Evolutionary conservation across 2,329 filamentous ascomycete species (phyloP), one percentile per base, ranked within the genome.

Genomic region (Aspergillus viridinutans): DNA sequence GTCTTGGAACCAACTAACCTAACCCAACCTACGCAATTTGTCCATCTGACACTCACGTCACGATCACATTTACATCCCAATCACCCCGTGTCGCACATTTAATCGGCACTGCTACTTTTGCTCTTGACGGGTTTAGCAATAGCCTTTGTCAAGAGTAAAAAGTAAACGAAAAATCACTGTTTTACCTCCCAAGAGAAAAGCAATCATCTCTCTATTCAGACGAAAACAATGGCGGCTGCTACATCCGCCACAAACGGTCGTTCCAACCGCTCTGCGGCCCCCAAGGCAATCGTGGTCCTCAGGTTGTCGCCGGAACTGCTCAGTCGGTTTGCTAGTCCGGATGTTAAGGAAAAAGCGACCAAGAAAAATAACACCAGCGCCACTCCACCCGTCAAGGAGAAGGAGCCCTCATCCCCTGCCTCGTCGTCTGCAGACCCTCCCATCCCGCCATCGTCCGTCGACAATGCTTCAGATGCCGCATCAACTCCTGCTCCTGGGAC

Each of bases 401-500:
- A 66, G 29, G 68, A 72, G 43, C 66, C 68, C 9, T 68, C 72
- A 40, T 75, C 76, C 10, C 72, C 74, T 17, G 69, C 75, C 14
- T 71, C 70, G 14, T 72, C 71, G 20, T 64, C 70, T 14, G 70
- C 71, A 35, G 69, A 72, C 38, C 66, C 68, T n/a, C 60, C 63
- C 1, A 62, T 68, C 40, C 72, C 74, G 43, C 64, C 69, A 12
- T 72, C 74, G 5, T 76, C 74, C 6, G 69, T 72, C 35, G 76
- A 77, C 62, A 73, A 73, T 62, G 74, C 67, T 21, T 76, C 74
- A 29, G 74, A 77, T 60, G 68, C 68, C 49, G 69, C 64, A 38
- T 76, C 73, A 42, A 76, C 74, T 6, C 70, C 73, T n/a, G 72
- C 71, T 52, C 67, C 72, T n/a, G 72, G 69, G 49, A 67, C 68